These are phyloP conservation scores for Aspergillus carbonarius DNA, from an alignment of 2,329 filamentous ascomycete species.

Conservation along the genomic window DNA sequence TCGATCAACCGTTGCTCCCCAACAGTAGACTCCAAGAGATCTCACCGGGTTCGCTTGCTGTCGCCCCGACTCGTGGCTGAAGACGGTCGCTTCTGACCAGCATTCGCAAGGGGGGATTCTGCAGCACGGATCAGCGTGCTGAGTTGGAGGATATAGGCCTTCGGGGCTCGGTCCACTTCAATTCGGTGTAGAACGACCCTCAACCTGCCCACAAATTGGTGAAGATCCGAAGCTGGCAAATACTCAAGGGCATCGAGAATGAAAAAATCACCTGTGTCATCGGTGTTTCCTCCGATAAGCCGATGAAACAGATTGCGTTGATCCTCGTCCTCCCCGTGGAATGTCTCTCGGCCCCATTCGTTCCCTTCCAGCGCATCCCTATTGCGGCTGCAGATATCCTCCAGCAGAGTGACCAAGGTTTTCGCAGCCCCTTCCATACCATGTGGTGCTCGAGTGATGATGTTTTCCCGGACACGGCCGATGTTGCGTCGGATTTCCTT, in stretches of 20 bases:
- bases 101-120: slow-evolving; percentile 22
- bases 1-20: not conserved
- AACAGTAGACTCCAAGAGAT: not conserved
- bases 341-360: slow-evolving; percentile 33
- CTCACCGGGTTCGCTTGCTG: slow-evolving; percentile 36
- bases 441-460: slow-evolving; percentile 34
- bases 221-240: slow-evolving; percentile 32
- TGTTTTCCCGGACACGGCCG: slow-evolving; percentile 34
- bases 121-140: slow-evolving; percentile 30
- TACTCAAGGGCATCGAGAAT: slow-evolving; percentile 41
- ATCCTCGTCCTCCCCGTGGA: slow-evolving; percentile 39
- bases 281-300: slow-evolving; percentile 39
- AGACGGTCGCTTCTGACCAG: slow-evolving; percentile 36
- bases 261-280: slow-evolving; percentile 34
- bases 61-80: slow-evolving; percentile 25
- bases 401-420: slow-evolving; percentile 39
- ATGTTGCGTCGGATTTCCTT: slow-evolving; percentile 31
- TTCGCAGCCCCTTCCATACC: slow-evolving; percentile 39
- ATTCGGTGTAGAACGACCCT: slow-evolving; percentile 41
- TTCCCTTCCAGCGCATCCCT: slow-evolving; percentile 41
- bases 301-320: slow-evolving; percentile 45
- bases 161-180: slow-evolving; percentile 43
- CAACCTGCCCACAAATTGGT: slow-evolving; percentile 31
- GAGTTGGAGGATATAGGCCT: slow-evolving; percentile 35
- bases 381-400: slow-evolving; percentile 39